These are phyloP conservation scores for Naganishia sp. DNA, from an alignment of 1,284 basidiomycete species.

Conservation along the genomic window DNA sequence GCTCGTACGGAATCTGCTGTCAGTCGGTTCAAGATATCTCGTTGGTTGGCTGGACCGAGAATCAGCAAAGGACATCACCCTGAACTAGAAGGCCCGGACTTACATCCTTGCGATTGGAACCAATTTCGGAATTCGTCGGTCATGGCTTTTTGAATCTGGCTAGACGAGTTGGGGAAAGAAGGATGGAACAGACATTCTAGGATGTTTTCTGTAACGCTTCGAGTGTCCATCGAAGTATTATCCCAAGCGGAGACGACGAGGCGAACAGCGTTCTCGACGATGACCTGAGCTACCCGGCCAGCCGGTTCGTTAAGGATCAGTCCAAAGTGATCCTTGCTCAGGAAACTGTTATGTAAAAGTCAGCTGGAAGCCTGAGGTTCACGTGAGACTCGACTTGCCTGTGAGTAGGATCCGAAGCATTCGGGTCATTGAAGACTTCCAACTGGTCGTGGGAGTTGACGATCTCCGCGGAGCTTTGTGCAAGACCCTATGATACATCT, in stretches of 20 bases:
- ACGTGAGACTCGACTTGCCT: slow-evolving; percentile 58
- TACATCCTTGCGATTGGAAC: slow-evolving; percentile 22
- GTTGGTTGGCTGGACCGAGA: slow-evolving; percentile 51
- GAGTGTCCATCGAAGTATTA: slow-evolving; percentile 64
- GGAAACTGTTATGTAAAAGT: slow-evolving; percentile 39
- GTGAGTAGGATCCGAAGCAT: slow-evolving; percentile 80
- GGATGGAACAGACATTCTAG: slow-evolving; percentile 83
- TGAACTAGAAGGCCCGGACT: background rate
- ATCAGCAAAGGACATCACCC: background rate
- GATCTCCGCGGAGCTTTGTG: slow-evolving; percentile 68
- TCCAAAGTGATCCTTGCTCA: slow-evolving; percentile 66
- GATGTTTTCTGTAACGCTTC: slow-evolving; percentile 66
- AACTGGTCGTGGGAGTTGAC: slow-evolving; percentile 77
- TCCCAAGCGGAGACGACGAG: slow-evolving; percentile 81
- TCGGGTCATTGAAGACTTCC: slow-evolving; percentile 73
- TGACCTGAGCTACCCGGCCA: slow-evolving; percentile 68
- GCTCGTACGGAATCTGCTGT: slow-evolving; percentile 67
- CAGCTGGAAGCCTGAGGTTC: background rate
- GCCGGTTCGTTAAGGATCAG: slow-evolving; percentile 79
- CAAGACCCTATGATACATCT: slow-evolving; percentile 55
- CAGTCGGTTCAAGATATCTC: slow-evolving; percentile 64
- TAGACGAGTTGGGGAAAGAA: slow-evolving; percentile 65
- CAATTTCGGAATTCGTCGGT: slow-evolving; percentile 22
- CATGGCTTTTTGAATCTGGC: slow-evolving; percentile 24
- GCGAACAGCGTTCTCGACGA: slow-evolving; percentile 60